phyloP scores from a whole-genome alignment of 202 grass and related monocot species.

The Hordeum pubiflorum region DNA sequence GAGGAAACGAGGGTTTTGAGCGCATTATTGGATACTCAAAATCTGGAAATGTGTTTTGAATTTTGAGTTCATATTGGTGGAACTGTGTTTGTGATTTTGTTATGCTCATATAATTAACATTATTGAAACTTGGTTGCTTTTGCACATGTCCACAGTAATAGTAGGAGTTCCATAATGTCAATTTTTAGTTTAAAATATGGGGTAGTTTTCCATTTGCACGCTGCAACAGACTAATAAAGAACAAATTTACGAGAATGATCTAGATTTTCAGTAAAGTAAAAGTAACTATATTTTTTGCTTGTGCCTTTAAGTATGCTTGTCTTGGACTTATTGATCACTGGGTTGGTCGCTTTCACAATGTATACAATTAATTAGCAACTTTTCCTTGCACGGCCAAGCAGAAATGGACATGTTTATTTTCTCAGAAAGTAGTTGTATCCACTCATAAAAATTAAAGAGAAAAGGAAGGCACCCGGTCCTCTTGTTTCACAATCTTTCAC shows the following conservation, averaged over 20 bases:
- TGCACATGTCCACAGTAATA: neutral
- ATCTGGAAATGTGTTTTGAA: neutral
- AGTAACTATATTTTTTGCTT: neutral
- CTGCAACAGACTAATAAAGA: neutral
- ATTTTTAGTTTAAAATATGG: neutral
- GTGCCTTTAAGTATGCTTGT: neutral
- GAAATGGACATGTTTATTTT: neutral
- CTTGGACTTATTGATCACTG: neutral
- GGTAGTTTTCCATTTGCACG: neutral
- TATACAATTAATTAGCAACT: neutral
- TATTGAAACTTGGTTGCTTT: neutral
- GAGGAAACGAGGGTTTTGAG: neutral
- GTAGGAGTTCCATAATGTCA: neutral
- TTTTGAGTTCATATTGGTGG: neutral
- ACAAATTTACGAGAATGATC: neutral
- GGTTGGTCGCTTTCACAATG: neutral
- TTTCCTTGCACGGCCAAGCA: neutral
- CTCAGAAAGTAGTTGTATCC: neutral
- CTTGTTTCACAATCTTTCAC: conserved; percentile 6
- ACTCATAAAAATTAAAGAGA: neutral
- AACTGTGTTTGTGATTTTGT: neutral
- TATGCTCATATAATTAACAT: neutral
- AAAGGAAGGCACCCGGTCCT: neutral
- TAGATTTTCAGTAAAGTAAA: neutral
- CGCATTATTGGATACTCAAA: neutral